Evolutionary conservation across 2,329 filamentous ascomycete genomes (phyloP).

Genomic region (Ophiognomonia clavigignenti-juglandacearum): DNA sequence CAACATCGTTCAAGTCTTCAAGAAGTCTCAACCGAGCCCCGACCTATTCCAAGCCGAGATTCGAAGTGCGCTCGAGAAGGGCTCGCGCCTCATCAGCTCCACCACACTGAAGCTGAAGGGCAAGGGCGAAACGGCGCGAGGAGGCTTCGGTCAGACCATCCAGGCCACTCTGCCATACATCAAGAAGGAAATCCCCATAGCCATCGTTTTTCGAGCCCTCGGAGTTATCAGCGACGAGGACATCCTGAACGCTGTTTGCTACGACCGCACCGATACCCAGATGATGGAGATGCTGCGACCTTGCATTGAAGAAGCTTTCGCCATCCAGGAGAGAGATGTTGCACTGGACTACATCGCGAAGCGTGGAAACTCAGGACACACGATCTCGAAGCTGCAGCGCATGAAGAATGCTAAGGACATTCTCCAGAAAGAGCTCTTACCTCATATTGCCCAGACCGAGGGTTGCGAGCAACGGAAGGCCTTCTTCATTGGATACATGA

Average conservation of each 20-base stretch:
- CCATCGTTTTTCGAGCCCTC: conserved; percentile 90
- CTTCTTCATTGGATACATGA: conserved; percentile 98
- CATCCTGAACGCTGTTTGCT: conserved; percentile 96
- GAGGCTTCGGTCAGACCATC: conserved; percentile 80
- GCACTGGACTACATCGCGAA: conserved; percentile 95
- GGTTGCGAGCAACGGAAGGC: conserved; percentile 95
- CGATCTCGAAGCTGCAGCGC: conserved; percentile 78
- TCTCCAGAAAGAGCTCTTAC: conserved; percentile 92
- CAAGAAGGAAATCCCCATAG: conserved; percentile 88
- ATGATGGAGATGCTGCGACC: conserved; percentile 98
- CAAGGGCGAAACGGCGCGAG: conserved; percentile 75
- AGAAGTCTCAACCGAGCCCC: conserved; percentile 88
- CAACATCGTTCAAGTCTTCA: conserved; percentile 99
- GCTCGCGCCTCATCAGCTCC: conserved; percentile 88
- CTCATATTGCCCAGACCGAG: conserved; percentile 92
- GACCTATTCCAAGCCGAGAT: conserved; percentile 95
- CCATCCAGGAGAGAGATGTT: conserved; percentile 91
- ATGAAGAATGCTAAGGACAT: conserved; percentile 90
- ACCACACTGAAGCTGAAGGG: conserved; percentile 86
- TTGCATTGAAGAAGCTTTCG: conserved; percentile 94
- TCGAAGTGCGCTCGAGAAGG: conserved; percentile 92
- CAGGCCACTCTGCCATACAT: conserved; percentile 90
- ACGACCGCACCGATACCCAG: conserved; percentile 88
- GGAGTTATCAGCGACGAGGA: conserved; percentile 97
- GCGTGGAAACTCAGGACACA: conserved; percentile 68